Percentiles rank a stretch among this genome's conserved stretches.
These are phyloP conservation scores for Chalciporus pseudorubinellus DNA, from an alignment of 768 basidiomycete genomes.

Conservation along the genomic window DNA sequence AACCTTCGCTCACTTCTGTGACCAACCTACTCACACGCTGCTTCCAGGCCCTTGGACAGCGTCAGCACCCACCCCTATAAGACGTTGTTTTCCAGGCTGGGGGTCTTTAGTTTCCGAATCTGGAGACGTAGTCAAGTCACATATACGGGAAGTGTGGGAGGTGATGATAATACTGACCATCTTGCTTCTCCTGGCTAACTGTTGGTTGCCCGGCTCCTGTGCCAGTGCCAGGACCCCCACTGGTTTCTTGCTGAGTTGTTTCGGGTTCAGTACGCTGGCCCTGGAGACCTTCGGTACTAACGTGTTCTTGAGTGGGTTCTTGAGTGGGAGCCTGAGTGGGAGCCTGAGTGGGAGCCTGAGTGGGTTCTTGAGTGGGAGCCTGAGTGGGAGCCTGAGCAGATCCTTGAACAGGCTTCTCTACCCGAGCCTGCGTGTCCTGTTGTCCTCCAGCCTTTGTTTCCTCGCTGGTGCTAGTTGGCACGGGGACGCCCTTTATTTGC, in stretches of 20 bases:
- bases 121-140: background rate
- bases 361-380: background rate
- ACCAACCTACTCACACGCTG: background rate
- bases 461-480: background rate
- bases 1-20: background rate
- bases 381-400: background rate
- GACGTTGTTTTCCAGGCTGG: background rate
- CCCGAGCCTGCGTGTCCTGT: background rate
- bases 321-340: background rate
- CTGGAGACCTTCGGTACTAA: background rate
- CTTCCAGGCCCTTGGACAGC: conserved; percentile 6
- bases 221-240: background rate
- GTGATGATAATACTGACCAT: background rate
- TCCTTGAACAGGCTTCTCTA: background rate
- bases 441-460: background rate
- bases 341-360: background rate
- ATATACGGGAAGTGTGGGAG: background rate
- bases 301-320: background rate
- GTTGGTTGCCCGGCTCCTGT: background rate
- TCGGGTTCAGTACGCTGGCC: background rate
- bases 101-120: background rate
- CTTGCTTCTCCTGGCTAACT: background rate
- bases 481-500: conserved; percentile 18
- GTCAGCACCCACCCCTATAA: background rate
- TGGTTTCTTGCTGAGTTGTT: background rate